Conservation (phyloP, 257 asterid genomes). For the Vinca minor region DNA sequence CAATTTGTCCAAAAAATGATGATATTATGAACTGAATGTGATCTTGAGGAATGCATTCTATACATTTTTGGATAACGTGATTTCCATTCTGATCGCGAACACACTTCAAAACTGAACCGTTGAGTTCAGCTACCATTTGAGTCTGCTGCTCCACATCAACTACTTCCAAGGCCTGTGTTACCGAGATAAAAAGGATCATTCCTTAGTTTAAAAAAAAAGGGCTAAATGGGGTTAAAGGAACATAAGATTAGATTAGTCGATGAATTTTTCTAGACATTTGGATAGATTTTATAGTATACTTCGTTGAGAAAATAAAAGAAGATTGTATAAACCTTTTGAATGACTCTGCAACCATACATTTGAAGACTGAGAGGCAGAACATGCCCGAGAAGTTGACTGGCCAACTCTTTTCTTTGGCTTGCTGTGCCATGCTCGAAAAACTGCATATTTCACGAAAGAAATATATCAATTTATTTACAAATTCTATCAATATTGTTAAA, state of each 20-base stretch:
- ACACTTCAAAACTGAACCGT: conserved; percentile 82
- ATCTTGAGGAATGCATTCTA: conserved; percentile 70
- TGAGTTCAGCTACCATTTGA: conserved; percentile 69
- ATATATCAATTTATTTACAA: conserved; percentile 7
- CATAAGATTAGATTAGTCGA: neutral
- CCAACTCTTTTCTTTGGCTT: conserved; percentile 66
- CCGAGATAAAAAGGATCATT: neutral
- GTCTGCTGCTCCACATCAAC: conserved; percentile 56
- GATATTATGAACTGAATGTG: conserved; percentile 54
- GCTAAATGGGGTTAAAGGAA: neutral
- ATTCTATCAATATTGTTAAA: neutral
- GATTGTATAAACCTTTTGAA: conserved; percentile 63
- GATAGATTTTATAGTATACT: neutral
- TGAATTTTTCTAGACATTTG: neutral
- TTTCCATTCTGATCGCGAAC: conserved; percentile 87
- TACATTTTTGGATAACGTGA: conserved; percentile 87
- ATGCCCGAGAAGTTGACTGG: conserved; percentile 62
- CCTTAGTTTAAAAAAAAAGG: neutral
- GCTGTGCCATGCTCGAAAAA: conserved; percentile 85
- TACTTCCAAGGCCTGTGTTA: conserved; percentile 77
- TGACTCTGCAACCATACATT: conserved; percentile 95
- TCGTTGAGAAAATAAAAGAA: conserved; percentile 1
- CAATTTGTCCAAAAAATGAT: conserved; percentile 67
- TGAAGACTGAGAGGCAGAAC: conserved; percentile 84
- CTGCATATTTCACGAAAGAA: conserved; percentile 32